These are phyloP conservation scores for Aegilops bicornis DNA, from an alignment of 176 grass and related monocot species.

Conservation along the genomic window DNA sequence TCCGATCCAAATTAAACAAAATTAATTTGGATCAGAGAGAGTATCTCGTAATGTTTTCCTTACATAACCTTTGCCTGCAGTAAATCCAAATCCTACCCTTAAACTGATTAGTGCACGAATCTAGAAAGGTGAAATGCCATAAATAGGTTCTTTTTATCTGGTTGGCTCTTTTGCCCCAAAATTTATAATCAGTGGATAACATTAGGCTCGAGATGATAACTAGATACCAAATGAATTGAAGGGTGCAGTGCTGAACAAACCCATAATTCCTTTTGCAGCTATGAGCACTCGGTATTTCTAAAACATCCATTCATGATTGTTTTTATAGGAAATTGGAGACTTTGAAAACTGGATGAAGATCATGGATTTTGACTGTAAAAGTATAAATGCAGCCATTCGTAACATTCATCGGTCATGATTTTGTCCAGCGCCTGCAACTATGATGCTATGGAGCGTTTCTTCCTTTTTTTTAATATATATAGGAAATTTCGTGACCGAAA, in stretches of 20 bases:
- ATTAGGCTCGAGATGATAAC: background rate
- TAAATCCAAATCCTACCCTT: background rate
- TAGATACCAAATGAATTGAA: background rate
- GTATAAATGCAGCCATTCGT: constrained; percentile 81
- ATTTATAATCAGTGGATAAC: background rate
- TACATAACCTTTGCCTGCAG: background rate
- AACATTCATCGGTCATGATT: constrained; percentile 70
- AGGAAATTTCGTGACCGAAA: constrained; percentile 72
- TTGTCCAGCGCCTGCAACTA: background rate
- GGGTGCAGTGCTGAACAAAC: background rate
- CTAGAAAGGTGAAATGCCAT: background rate
- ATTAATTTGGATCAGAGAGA: no score
- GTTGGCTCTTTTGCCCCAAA: background rate
- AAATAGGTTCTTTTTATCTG: background rate
- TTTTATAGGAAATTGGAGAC: constrained; percentile 81
- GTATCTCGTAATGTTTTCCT: background rate
- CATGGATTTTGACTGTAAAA: constrained; percentile 93
- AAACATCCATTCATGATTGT: background rate
- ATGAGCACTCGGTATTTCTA: background rate
- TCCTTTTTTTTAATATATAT: constrained; percentile 28
- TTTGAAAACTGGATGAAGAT: constrained; percentile 98
- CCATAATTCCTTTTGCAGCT: background rate
- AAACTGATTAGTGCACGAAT: background rate
- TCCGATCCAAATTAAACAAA: no score
- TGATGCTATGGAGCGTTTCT: background rate